Evolutionary conservation across 2,329 filamentous ascomycete genomes (phyloP), one percentile per base, ranked within the genome.

Genomic region (Septoria linicola): DNA sequence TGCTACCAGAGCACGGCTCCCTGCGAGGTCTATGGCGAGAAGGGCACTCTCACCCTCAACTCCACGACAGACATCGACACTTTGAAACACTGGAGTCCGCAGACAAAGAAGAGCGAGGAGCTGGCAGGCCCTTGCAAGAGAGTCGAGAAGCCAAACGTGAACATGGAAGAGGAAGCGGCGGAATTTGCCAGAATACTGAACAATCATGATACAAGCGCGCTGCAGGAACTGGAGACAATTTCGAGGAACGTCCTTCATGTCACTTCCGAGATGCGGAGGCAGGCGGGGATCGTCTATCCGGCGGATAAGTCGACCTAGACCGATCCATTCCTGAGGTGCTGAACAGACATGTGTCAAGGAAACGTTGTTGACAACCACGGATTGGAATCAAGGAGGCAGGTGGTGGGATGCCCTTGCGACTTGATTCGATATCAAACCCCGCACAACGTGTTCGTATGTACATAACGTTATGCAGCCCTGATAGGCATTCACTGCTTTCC

Each of bases 1-100:
- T 69, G 70, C 42, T 77, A 72, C 56, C 69, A 66, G 25, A 72
- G 68, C n/a, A 65, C 68, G 3, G 70, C 73, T 13, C 72, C 72
- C 5, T 67, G 73, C 25, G 75, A 78, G 59, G 63, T 78, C 1
- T 77, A 73, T 55, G 74, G 75, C 10, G 70, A 76, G 57, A 73
- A 72, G 52, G 75, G 74, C 2, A 76, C 74, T 32, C 50, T 78
- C 14, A 66, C 68, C 3, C 59, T 73, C 8, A 73, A 74, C 32
- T 69, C 60, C 0, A 72, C 75, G 13, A 73, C 74, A 41, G 74
- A 77, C 54, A 73, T 78, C 40, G 66, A 67, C 36, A 68, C 60
- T 19, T 62, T 77, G 30, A 66, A 63, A 41, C 67, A 72, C 25
- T 69, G 66, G 65, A 69, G 75, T 57, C 68, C 72, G n/a, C 70